Base-by-base conservation (phyloP, 208 protist species). In the Acanthamoeba lenticulata region DNA sequence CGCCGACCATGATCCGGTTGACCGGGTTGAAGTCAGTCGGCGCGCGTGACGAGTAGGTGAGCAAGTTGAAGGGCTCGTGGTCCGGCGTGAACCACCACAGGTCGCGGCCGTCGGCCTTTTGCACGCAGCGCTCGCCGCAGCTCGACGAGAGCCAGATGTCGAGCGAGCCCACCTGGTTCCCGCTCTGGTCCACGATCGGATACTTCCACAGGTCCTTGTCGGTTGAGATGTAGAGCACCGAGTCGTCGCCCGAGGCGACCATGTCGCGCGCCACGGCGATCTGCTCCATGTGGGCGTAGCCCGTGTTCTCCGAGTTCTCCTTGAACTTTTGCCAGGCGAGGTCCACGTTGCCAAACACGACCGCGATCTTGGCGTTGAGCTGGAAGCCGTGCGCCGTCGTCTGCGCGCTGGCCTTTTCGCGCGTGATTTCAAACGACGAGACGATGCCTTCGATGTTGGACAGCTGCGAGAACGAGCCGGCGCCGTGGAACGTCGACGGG, bases 31-130 rank as follows among this genome's bases (percentile, higher is more conserved):
- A 81, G 72, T 81, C 72, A 2, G 2, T 2, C 36, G 72, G 72
- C 3, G 72, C 72, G 34, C 42, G 72, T 11, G 72, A 19, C 17
- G 72, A 29, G 21, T 81, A 81, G 7, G 72, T 81, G 40, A 81
- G 72, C 38, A 81, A 13, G 42, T 81, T 81, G 72, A 81, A 81
- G 40, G 42, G 40, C 72, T 81, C 72, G 72, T 81, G 72, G 42
- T 81, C 72, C 2, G 72, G 72, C 40, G 40, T 81, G 72, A 49
- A 81, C 72, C 72, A 81, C 72, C 72, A 81, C 72, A 81, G 42
- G 24, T 81, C 72, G 34, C 72, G 72, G 9, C 72, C 72, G 42
- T 81, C 42, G 40, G 36, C 72, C 42, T 81, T 81, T 38, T 81
- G 72, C 72, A 81, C 34, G 72, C 72, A 81, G 72, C 5, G 2